Percentiles rank a stretch among this genome's conserved stretches.
Conservation (phyloP, 345 rosid species). For the Eutrema yunnanense region DNA sequence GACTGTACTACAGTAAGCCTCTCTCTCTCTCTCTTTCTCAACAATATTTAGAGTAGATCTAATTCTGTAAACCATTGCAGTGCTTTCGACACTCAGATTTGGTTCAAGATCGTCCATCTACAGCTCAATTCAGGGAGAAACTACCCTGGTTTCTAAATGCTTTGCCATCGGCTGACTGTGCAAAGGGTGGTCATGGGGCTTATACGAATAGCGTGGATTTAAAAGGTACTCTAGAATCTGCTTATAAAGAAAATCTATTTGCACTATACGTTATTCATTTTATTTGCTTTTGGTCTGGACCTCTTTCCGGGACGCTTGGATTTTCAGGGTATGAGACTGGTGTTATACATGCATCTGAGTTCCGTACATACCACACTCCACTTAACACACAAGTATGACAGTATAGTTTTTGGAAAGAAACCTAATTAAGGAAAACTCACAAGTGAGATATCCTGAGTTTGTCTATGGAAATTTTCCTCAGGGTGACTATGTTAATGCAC, state of each 20-base stretch:
- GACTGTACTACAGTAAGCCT: constrained; percentile 86
- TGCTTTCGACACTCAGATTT: constrained; percentile 86
- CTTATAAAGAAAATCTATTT: constrained; percentile 2
- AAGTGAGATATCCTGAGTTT: constrained; percentile 11
- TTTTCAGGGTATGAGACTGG: constrained; percentile 72
- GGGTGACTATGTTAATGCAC: constrained; percentile 78
- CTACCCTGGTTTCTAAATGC: constrained; percentile 90
- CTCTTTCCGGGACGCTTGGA: background rate
- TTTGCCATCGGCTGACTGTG: constrained; percentile 97
- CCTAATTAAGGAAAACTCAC: background rate
- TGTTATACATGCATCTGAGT: constrained; percentile 79
- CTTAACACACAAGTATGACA: constrained; percentile 70
- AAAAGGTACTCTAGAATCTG: constrained; percentile 39
- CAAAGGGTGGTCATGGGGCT: constrained; percentile 99
- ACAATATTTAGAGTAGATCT: constrained; percentile 16
- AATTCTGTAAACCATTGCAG: constrained; percentile 43
- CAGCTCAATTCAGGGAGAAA: constrained; percentile 72
- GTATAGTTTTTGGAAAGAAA: constrained; percentile 3
- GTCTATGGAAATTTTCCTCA: constrained; percentile 30
- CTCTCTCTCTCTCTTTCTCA: background rate
- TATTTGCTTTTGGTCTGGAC: constrained; percentile 43
- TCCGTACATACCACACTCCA: constrained; percentile 93
- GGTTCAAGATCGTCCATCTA: constrained; percentile 65
- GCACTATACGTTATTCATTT: background rate
- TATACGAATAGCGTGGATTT: constrained; percentile 79